Percentiles rank a stretch among this genome's conserved stretches.
phyloP scores from a whole-genome alignment of 176 grass and related monocot genomes.

The Carex scoparia region DNA sequence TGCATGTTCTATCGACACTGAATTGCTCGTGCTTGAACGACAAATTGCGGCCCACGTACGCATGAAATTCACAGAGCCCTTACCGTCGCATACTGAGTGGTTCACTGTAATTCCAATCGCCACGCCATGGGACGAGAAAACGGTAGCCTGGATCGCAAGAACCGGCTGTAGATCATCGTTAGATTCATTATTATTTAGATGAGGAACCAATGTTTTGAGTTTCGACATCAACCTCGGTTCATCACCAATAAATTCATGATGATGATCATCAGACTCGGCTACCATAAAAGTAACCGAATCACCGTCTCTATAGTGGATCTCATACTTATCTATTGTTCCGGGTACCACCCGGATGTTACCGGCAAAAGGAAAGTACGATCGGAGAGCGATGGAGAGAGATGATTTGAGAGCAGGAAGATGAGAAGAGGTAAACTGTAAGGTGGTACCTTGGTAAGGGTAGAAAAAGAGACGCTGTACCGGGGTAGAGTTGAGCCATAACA shows the following conservation, averaged over 20 bases:
- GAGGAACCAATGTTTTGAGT: constrained; percentile 25
- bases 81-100: constrained; percentile 43
- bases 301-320: constrained; percentile 26
- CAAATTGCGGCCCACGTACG: constrained; percentile 24
- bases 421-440: neutral
- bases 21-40: neutral
- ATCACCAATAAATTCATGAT: neutral
- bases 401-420: constrained; percentile 1
- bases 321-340: neutral
- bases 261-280: constrained; percentile 22
- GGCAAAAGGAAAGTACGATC: constrained; percentile 26
- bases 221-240: constrained; percentile 14
- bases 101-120: constrained; percentile 28
- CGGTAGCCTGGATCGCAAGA: constrained; percentile 35
- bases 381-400: constrained; percentile 27
- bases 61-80: constrained; percentile 33
- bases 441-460: constrained; percentile 13
- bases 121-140: constrained; percentile 32
- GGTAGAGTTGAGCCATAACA: constrained; percentile 11
- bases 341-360: constrained; percentile 12
- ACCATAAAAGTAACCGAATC: constrained; percentile 21
- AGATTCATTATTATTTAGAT: neutral
- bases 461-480: constrained; percentile 40
- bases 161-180: neutral
- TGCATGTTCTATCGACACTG: neutral